Evolutionary conservation across 257 asterid genomes (phyloP).

Genomic region (Solanum infundibuliforme): DNA sequence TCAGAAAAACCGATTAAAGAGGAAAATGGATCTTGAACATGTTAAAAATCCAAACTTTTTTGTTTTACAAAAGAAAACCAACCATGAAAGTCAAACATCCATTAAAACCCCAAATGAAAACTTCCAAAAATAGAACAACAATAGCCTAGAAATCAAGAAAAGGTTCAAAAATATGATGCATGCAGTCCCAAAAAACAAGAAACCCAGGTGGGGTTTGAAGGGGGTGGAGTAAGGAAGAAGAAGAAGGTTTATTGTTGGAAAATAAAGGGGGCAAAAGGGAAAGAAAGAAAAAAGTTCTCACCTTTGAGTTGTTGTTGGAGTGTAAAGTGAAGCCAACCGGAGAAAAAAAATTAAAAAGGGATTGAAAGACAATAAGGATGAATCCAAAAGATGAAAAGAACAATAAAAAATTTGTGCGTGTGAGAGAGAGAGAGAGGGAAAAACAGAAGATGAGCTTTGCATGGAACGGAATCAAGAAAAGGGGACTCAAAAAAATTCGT

Average conservation of each 20-base stretch:
- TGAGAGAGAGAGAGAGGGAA: too few relatives aligned
- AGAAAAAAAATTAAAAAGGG: not conserved
- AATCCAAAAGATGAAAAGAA: not conserved
- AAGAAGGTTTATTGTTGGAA: not conserved
- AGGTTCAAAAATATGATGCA: not conserved
- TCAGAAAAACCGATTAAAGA: not conserved
- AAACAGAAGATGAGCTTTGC: not conserved
- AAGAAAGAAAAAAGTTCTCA: not conserved
- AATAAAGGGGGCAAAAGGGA: not conserved
- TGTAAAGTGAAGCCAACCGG: not conserved
- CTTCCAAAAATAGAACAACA: not conserved
- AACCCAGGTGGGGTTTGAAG: not conserved
- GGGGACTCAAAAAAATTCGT: not conserved
- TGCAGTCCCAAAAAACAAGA: conserved; percentile 7
- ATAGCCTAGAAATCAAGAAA: not conserved
- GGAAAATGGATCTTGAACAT: not conserved
- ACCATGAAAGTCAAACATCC: not conserved
- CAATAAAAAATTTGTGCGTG: not conserved
- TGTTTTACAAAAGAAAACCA: not conserved
- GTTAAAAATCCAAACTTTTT: not conserved
- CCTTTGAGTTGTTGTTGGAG: conserved; percentile 1
- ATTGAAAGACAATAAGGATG: not conserved
- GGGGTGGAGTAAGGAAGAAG: not conserved
- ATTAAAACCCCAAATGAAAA: not conserved
- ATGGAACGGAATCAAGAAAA: not conserved